Evolutionary conservation across 768 basidiomycete species (phyloP).

Genomic region (Boletellus emodensis): DNA sequence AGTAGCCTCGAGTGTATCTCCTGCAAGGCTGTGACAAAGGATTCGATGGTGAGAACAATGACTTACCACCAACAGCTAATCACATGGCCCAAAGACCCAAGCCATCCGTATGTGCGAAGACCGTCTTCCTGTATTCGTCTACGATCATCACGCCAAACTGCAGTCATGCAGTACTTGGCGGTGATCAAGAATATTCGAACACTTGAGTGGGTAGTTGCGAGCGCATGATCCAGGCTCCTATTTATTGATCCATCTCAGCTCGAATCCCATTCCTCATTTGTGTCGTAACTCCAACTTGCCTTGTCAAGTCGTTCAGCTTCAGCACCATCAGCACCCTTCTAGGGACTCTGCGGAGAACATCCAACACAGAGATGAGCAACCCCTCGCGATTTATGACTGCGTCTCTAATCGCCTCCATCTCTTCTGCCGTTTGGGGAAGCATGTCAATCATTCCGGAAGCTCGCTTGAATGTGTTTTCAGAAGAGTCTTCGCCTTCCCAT

Average conservation of each 20-base stretch:
- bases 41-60: neutral
- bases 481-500: conserved; percentile 40
- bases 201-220: conserved; percentile 84
- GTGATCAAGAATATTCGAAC: conserved; percentile 89
- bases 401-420: conserved; percentile 76
- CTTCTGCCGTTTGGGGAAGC: conserved; percentile 64
- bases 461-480: conserved; percentile 43
- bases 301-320: conserved; percentile 81
- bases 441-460: conserved; percentile 77
- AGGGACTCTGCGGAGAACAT: conserved; percentile 82
- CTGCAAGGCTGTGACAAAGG: conserved; percentile 33
- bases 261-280: neutral
- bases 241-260: neutral
- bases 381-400: conserved; percentile 84
- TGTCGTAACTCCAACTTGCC: conserved; percentile 36
- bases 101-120: conserved; percentile 40
- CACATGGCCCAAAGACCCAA: conserved; percentile 47
- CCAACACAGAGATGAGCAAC: conserved; percentile 78
- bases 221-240: conserved; percentile 77
- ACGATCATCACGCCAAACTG: conserved; percentile 74
- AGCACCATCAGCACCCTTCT: conserved; percentile 79
- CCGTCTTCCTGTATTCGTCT: conserved; percentile 49
- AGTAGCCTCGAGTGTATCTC: conserved; percentile 55
- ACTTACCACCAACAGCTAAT: conserved; percentile 75
- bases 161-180: conserved; percentile 80